Conservation (phyloP, 2,329 filamentous ascomycete species). For the Didymellaceae sp. region DNA sequence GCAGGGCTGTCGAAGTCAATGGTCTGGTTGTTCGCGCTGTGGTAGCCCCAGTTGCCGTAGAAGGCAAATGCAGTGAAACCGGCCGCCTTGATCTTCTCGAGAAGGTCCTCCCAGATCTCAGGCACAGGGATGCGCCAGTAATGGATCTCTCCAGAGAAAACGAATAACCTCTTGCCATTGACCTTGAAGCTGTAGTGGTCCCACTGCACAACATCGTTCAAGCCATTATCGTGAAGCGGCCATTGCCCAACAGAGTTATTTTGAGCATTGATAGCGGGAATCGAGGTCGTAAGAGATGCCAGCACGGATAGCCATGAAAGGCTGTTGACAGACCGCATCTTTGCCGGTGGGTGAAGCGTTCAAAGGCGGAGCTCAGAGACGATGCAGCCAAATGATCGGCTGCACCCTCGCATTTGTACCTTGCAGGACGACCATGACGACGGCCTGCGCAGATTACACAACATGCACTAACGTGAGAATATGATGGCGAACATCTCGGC, state of each 20-base stretch:
- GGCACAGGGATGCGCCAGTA: conserved; percentile 60
- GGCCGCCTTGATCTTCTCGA: conserved; percentile 60
- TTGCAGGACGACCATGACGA: conserved; percentile 15
- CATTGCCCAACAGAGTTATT: conserved; percentile 45
- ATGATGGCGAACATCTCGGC: conserved; percentile 14
- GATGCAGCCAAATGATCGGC: conserved; percentile 17
- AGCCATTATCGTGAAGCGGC: conserved; percentile 57
- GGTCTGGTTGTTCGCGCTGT: conserved; percentile 53
- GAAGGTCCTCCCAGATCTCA: conserved; percentile 58
- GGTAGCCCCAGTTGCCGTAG: conserved; percentile 58
- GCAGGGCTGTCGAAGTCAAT: conserved; percentile 61
- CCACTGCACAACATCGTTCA: conserved; percentile 59
- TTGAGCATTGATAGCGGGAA: conserved; percentile 32
- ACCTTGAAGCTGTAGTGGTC: conserved; percentile 62
- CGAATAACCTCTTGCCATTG: conserved; percentile 58
- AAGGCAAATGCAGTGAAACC: conserved; percentile 58
- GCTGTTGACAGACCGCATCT: conserved; percentile 28
- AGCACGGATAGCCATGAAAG: conserved; percentile 35
- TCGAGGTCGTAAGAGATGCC: conserved; percentile 23
- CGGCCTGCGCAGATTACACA: conserved; percentile 18
- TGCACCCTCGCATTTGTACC: conserved; percentile 22
- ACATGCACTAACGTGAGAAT: conserved; percentile 21
- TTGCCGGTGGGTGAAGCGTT: conserved; percentile 21
- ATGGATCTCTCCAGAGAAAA: conserved; percentile 63
- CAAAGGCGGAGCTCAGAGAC: conserved; percentile 25